A percentile compares a stretch with the other conserved stretches of the same genome.
Conservation (phyloP, 768 basidiomycete genomes). For the Psilocybe cyanescens region DNA sequence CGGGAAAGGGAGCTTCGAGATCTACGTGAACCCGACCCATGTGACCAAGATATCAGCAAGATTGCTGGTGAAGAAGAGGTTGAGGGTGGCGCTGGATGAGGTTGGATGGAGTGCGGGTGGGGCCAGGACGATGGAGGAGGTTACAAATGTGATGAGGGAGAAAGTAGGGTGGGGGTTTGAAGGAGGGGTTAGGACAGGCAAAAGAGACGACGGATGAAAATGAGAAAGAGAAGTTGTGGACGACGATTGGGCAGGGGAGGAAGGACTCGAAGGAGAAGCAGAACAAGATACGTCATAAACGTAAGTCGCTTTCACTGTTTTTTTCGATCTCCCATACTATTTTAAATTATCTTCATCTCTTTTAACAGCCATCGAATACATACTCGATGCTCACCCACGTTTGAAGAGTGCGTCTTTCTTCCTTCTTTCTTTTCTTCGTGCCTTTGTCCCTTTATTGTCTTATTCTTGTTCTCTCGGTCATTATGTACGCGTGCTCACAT, state of each 20-base stretch:
- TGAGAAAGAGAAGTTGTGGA: slow-evolving; percentile 25
- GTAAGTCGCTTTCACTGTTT: slow-evolving; percentile 33
- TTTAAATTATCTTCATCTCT: neutral
- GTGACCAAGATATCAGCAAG: slow-evolving; percentile 40
- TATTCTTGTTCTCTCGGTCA: slow-evolving; percentile 1
- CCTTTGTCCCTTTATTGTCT: neutral
- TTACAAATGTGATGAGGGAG: slow-evolving; percentile 53
- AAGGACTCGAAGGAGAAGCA: slow-evolving; percentile 57
- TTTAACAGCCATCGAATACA: slow-evolving; percentile 25
- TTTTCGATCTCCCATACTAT: neutral
- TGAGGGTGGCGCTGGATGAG: slow-evolving; percentile 45
- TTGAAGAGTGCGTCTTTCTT: slow-evolving; percentile 38
- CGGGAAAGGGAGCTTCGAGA: too few species aligned
- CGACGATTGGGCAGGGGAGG: slow-evolving; percentile 41
- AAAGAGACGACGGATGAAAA: slow-evolving; percentile 35
- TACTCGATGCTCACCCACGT: slow-evolving; percentile 33
- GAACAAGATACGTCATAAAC: slow-evolving; percentile 40
- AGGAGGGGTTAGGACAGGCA: slow-evolving; percentile 27
- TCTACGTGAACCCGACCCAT: too few species aligned
- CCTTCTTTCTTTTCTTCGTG: neutral
- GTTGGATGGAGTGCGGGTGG: slow-evolving; percentile 26
- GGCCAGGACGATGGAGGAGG: slow-evolving; percentile 36
- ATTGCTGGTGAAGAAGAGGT: slow-evolving; percentile 72
- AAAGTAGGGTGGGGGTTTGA: slow-evolving; percentile 18
- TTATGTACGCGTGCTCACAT: too few species aligned